Evolutionary conservation across 306 rosid species (phyloP), one percentile per base, ranked within the genome.

Genomic region (Albizia julibrissin): DNA sequence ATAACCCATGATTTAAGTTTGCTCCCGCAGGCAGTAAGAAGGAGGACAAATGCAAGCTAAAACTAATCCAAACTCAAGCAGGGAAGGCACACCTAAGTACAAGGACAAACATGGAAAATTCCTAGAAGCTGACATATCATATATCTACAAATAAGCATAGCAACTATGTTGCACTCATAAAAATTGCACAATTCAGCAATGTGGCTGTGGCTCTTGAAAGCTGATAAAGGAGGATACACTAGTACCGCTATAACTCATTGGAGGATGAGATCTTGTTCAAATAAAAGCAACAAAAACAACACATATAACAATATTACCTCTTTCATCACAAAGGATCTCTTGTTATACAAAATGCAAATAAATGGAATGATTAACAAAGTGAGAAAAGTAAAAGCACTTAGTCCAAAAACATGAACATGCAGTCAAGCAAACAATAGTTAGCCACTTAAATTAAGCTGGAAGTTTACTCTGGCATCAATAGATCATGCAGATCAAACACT

Each of bases 381-480:
- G 5, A 56, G 27, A 56, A 56, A n/a, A n/a, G 29, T 56, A 56
- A 56, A 56, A 71, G 56, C 46, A 72, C 47, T 62, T 12, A 13
- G 54, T 78, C 62, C 43, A 68, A 69, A 76, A 50, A 82, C 74
- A 74, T 39, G 16, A 19, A 40, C 50, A 59, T 34, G 50, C 44
- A 3, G 47, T 27, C 42, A 29, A 52, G 72, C 69, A 78, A 73
- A 68, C 83, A 71, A 15, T 33, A 13, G 71, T 58, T 22, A 43
- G 47, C 75, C 34, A 83, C 50, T 78, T 58, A 70, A 62, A 54
- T 52, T 66, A 40, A 76, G 74, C 67, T 52, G 31, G 82, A 74
- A 78, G 50, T 61, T 34, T 67, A 74, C 74, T 19, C 50, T 34
- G 66, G 67, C 73, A 79, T 27, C 42, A 74, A 58, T 56, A 72